These are phyloP conservation scores for Naganishia cerealis DNA, from an alignment of 1,284 basidiomycete species.

Conservation along the genomic window DNA sequence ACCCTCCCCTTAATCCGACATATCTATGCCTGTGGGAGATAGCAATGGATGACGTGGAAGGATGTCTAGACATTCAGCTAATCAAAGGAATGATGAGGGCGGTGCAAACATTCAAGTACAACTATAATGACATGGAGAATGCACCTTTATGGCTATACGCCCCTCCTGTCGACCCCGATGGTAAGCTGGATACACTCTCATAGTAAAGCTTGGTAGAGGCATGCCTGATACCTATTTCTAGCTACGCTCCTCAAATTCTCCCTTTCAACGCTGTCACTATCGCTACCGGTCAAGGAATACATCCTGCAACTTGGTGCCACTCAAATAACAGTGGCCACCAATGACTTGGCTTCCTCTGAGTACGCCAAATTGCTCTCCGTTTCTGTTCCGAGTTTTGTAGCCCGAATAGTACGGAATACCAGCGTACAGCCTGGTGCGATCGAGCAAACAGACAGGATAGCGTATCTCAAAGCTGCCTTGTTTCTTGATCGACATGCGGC, in stretches of 20 bases:
- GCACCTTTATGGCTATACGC: conserved; percentile 72
- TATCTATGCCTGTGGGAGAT: conserved; percentile 91
- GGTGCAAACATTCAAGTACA: conserved; percentile 64
- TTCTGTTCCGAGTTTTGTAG: conserved; percentile 5
- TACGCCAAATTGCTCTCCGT: conserved; percentile 19
- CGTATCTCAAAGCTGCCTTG: conserved; percentile 1
- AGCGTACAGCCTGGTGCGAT: background rate
- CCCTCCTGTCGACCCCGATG: conserved; percentile 68
- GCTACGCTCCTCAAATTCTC: conserved; percentile 72
- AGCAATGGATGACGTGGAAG: conserved; percentile 64
- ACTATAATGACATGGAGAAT: conserved; percentile 73
- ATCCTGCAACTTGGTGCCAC: background rate
- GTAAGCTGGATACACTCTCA: conserved; percentile 55
- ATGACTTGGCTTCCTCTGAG: conserved; percentile 20
- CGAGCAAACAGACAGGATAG: background rate
- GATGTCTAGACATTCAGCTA: conserved; percentile 63
- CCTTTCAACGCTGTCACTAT: conserved; percentile 1
- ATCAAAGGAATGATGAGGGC: conserved; percentile 61
- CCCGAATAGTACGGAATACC: background rate
- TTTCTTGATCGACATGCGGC: conserved; percentile 20
- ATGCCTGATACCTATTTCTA: conserved; percentile 43
- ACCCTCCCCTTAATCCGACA: conserved; percentile 74
- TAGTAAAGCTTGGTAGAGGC: conserved; percentile 8
- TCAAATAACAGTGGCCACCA: background rate
- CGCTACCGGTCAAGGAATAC: conserved; percentile 15